These are phyloP conservation scores for Darksidea phi DNA, from an alignment of 495 filamentous ascomycete genomes.

Conservation along the genomic window DNA sequence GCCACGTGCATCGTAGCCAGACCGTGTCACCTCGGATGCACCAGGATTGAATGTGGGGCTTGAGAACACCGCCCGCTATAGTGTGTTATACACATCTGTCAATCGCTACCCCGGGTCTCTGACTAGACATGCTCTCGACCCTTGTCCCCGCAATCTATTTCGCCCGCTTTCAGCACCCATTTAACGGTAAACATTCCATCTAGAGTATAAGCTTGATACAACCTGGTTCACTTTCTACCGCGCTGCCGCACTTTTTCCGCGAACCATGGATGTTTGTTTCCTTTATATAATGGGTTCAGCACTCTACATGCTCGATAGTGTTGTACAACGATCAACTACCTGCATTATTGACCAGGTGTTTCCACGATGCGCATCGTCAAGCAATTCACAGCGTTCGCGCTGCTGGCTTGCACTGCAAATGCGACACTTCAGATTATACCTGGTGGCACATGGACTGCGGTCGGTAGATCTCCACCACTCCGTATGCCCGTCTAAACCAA, in stretches of 20 bases:
- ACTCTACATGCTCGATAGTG: neutral
- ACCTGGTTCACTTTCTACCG: neutral
- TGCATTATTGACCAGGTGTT: neutral
- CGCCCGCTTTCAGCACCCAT: neutral
- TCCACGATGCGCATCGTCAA: neutral
- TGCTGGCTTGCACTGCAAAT: neutral
- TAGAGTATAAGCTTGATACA: neutral
- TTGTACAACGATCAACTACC: neutral
- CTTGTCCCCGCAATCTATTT: no score
- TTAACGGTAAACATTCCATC: neutral
- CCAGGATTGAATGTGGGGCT: no score
- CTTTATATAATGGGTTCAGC: neutral
- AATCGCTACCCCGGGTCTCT: no score
- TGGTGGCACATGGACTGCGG: slow-evolving; percentile 35
- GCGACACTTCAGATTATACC: slow-evolving; percentile 31
- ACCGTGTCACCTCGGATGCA: no score
- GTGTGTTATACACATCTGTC: no score
- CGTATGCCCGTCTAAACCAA: neutral
- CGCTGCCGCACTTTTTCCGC: neutral
- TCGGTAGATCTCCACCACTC: neutral
- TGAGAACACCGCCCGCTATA: no score
- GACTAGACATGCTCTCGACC: no score
- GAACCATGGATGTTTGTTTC: neutral
- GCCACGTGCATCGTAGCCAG: no score
- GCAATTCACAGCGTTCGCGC: neutral